phyloP scores from a whole-genome alignment of 768 basidiomycete genomes.

The Amanita fuliginea region DNA sequence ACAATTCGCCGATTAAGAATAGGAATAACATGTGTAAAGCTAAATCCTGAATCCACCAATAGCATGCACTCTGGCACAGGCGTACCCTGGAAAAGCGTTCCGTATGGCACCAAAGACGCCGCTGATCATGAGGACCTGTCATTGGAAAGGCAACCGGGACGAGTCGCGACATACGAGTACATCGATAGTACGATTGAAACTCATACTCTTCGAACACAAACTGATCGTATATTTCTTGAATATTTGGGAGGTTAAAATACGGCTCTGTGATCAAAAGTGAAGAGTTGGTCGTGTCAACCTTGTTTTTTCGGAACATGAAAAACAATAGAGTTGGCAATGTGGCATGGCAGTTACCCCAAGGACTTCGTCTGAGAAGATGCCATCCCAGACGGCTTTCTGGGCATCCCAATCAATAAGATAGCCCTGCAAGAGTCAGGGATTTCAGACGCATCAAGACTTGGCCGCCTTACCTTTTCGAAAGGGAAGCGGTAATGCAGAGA shows the following conservation, averaged over 20 bases:
- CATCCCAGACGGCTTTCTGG: slow-evolving; percentile 91
- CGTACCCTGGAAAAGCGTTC: slow-evolving; percentile 49
- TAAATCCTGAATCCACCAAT: slow-evolving; percentile 86
- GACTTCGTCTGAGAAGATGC: slow-evolving; percentile 64
- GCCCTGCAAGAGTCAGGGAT: slow-evolving; percentile 43
- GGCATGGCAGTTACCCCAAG: slow-evolving; percentile 40
- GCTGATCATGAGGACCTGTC: slow-evolving; percentile 39
- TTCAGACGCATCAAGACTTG: slow-evolving; percentile 1
- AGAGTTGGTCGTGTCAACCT: slow-evolving; percentile 67
- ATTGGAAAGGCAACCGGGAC: slow-evolving; percentile 3
- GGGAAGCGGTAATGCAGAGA: slow-evolving; percentile 76
- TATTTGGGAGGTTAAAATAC: slow-evolving; percentile 86
- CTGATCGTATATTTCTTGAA: slow-evolving; percentile 90
- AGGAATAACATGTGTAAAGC: slow-evolving; percentile 88
- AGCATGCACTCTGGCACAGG: slow-evolving; percentile 69
- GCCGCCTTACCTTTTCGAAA: slow-evolving; percentile 62
- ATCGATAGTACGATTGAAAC: slow-evolving; percentile 71
- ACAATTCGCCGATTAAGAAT: slow-evolving; percentile 64
- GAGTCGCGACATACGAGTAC: slow-evolving; percentile 52
- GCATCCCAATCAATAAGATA: slow-evolving; percentile 93
- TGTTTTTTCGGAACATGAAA: background rate
- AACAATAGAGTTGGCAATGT: background rate
- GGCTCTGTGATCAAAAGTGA: slow-evolving; percentile 88
- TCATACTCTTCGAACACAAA: slow-evolving; percentile 97
- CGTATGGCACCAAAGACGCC: slow-evolving; percentile 69